Evolutionary conservation across 2,329 filamentous ascomycete genomes (phyloP).

Genomic region (Neofusicoccum umdonicola): DNA sequence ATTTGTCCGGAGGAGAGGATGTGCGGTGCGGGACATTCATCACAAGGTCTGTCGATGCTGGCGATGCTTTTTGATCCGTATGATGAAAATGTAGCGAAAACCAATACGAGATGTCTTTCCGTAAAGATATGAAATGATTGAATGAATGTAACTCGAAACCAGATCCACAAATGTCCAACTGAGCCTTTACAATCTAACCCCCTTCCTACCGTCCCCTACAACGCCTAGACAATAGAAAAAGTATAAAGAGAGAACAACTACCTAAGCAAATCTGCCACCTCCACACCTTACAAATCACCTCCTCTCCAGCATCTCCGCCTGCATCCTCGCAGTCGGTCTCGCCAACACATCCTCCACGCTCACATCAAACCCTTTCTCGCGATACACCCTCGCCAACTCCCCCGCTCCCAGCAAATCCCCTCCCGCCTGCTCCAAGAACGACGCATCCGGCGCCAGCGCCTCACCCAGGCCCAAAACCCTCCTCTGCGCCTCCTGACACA

Average conservation of each 20-base stretch:
- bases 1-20: not conserved
- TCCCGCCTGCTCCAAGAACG: not conserved
- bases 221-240: too few species aligned
- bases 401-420: not conserved
- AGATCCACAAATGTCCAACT: too few species aligned
- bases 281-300: too few species aligned
- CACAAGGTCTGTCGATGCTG: constrained; percentile 12
- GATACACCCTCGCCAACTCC: not conserved
- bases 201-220: too few species aligned
- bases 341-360: not conserved
- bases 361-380: not conserved
- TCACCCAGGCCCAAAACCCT: not conserved
- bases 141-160: too few species aligned
- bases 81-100: not conserved
- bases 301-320: not conserved
- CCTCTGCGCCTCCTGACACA: not conserved
- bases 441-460: not conserved
- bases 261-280: too few species aligned
- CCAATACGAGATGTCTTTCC: too few species aligned
- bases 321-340: not conserved
- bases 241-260: too few species aligned
- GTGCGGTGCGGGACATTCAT: not conserved
- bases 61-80: not conserved
- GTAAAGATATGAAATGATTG: too few species aligned
- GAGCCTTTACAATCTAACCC: too few species aligned